Conservation (phyloP, 345 rosid species). For the Acer campestre region DNA sequence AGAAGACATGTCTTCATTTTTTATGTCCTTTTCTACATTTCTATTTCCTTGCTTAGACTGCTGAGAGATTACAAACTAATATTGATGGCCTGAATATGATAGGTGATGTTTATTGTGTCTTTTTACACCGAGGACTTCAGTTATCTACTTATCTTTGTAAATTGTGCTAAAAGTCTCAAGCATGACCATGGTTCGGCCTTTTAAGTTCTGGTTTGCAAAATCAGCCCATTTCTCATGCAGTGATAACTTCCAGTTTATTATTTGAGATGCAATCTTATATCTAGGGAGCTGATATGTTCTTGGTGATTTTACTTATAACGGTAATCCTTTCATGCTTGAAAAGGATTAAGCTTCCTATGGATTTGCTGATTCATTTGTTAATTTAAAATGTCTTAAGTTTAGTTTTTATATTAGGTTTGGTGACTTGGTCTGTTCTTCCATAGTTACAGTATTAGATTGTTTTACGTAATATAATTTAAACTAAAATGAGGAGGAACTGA, state of each 20-base stretch:
- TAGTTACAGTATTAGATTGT: too few species aligned
- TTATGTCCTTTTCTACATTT: background rate
- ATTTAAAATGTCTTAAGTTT: background rate
- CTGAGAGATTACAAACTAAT: background rate
- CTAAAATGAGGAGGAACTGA: slow-evolving; percentile 16
- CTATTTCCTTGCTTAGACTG: background rate
- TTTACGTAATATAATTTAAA: slow-evolving; percentile 9
- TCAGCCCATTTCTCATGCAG: background rate
- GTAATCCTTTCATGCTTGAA: background rate
- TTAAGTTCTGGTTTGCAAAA: background rate
- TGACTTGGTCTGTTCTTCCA: background rate
- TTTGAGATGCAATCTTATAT: background rate
- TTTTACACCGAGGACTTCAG: background rate
- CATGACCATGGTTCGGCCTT: background rate
- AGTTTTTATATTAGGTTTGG: background rate
- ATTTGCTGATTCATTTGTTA: background rate
- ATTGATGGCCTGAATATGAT: background rate
- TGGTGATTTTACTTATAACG: background rate
- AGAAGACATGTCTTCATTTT: background rate
- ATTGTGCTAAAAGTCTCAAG: background rate
- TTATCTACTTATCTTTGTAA: too few species aligned
- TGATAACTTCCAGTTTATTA: background rate
- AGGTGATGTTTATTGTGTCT: background rate
- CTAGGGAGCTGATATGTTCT: background rate
- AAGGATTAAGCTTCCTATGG: background rate